Conservation (phyloP, 176 grass and related monocot species). For the Alloteropsis semialata region DNA sequence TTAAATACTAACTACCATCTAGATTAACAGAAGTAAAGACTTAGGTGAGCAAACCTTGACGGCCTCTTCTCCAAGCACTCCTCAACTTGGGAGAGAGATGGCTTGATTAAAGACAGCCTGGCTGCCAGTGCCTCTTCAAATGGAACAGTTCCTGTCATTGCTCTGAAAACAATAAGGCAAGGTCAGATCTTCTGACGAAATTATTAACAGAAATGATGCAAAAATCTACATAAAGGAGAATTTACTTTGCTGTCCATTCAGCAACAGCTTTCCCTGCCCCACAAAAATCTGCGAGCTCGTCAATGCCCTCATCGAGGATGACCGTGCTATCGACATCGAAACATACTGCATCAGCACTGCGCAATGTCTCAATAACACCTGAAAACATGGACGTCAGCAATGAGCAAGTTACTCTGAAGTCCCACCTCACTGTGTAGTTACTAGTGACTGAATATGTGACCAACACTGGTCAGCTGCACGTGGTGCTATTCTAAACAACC, state of each 20-base stretch:
- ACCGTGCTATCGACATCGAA: slow-evolving; percentile 97
- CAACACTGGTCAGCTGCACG: not conserved
- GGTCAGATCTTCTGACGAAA: not conserved
- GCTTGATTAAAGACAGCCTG: slow-evolving; percentile 81
- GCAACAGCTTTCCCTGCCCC: slow-evolving; percentile 77
- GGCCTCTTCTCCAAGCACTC: slow-evolving; percentile 75
- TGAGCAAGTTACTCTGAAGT: not conserved
- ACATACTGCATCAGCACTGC: slow-evolving; percentile 60
- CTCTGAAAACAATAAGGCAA: slow-evolving; percentile 41
- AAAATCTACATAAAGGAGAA: not conserved
- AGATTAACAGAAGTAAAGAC: not conserved
- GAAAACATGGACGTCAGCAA: not conserved
- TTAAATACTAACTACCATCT: slow-evolving; percentile 29
- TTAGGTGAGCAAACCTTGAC: slow-evolving; percentile 42
- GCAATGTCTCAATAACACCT: slow-evolving; percentile 61
- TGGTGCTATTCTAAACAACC: not conserved
- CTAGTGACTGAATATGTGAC: not conserved
- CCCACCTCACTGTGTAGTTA: too few species aligned
- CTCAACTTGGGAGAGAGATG: slow-evolving; percentile 64
- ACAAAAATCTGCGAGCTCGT: slow-evolving; percentile 85
- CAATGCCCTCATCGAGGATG: slow-evolving; percentile 84
- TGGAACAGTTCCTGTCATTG: slow-evolving; percentile 84
- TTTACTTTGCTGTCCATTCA: slow-evolving; percentile 81
- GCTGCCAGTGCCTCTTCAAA: slow-evolving; percentile 89
- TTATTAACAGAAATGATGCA: not conserved